Conservation (phyloP, 352 stramenopile species). For the Paralagenidium karlingii region DNA sequence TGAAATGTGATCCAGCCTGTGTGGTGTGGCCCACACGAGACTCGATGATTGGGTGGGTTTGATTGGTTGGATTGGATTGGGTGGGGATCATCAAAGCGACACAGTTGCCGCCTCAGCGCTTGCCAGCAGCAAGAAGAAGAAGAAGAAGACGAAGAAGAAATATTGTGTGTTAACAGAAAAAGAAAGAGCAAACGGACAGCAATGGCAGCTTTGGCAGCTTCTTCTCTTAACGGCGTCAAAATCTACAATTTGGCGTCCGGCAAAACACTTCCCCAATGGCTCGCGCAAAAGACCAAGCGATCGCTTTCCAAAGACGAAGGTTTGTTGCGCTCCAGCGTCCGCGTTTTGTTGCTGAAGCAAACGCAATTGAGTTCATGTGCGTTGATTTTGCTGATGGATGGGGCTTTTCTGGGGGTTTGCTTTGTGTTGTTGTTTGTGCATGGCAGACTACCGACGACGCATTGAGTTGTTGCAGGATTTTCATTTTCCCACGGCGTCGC, state of each 20-base stretch:
- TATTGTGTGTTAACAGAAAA: too few relatives aligned
- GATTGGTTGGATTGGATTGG: too few relatives aligned
- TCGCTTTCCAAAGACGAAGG: slow-evolving; percentile 57
- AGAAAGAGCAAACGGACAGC: too few relatives aligned
- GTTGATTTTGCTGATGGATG: too few relatives aligned
- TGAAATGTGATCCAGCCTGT: too few relatives aligned
- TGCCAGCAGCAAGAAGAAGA: too few relatives aligned
- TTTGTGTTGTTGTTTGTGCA: background rate
- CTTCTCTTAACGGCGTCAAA: slow-evolving; percentile 86
- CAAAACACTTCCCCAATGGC: slow-evolving; percentile 91
- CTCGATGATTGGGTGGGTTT: too few relatives aligned
- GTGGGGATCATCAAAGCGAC: too few relatives aligned
- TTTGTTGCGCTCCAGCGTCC: background rate
- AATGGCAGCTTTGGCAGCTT: slow-evolving; percentile 69
- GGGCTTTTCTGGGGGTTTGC: background rate
- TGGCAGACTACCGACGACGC: slow-evolving; percentile 74
- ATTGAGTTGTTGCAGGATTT: slow-evolving; percentile 99
- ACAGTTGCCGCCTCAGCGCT: too few relatives aligned
- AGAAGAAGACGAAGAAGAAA: too few relatives aligned
- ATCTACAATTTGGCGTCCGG: slow-evolving; percentile 94
- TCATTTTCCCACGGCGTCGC: slow-evolving; percentile 91
- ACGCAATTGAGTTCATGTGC: too few relatives aligned
- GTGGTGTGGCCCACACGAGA: too few relatives aligned
- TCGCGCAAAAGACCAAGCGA: slow-evolving; percentile 83
- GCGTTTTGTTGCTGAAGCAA: background rate